phyloP scores from a whole-genome alignment of 495 filamentous ascomycete species.

The Tuber borchii region DNA sequence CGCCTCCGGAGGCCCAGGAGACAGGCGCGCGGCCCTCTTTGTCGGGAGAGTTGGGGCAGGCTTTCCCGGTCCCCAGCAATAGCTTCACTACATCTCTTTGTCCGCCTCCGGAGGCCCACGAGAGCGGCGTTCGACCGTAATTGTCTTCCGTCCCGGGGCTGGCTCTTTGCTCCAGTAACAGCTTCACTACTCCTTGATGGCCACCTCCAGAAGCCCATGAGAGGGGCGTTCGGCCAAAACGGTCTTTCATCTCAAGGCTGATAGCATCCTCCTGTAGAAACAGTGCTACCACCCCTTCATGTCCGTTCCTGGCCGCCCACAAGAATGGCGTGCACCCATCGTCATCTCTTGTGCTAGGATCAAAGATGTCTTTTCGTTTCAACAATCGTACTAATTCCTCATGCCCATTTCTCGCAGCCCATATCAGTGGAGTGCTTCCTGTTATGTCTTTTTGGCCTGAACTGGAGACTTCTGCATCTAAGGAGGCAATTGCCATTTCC shows the following conservation, averaged over 20 bases:
- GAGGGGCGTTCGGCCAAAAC: slow-evolving; percentile 40
- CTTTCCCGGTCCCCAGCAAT: slow-evolving; percentile 22
- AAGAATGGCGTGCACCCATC: slow-evolving; percentile 14
- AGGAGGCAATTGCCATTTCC: background rate
- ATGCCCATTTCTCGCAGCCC: slow-evolving; percentile 29
- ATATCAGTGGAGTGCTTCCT: slow-evolving; percentile 38
- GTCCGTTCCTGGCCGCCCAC: slow-evolving; percentile 27
- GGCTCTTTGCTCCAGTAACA: slow-evolving; percentile 24
- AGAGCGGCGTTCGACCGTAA: slow-evolving; percentile 37
- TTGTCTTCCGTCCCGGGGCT: slow-evolving; percentile 27
- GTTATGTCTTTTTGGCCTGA: slow-evolving; percentile 14
- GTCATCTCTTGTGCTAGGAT: slow-evolving; percentile 8
- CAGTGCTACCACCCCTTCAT: slow-evolving; percentile 16
- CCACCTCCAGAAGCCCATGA: slow-evolving; percentile 44
- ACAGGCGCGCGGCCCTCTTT: slow-evolving; percentile 7
- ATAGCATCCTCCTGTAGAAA: slow-evolving; percentile 1
- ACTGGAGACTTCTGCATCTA: background rate
- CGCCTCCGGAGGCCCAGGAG: slow-evolving; percentile 18
- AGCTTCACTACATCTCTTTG: slow-evolving; percentile 28
- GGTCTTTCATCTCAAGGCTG: slow-evolving; percentile 12
- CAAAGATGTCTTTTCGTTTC: slow-evolving; percentile 11
- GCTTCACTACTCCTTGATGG: slow-evolving; percentile 38
- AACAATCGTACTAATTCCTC: slow-evolving; percentile 32
- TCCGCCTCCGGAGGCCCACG: slow-evolving; percentile 25
- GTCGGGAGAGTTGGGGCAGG: slow-evolving; percentile 8